These are phyloP conservation scores for Hypoxylon crocopeplum DNA, from an alignment of 495 filamentous ascomycete genomes.

Conservation along the genomic window DNA sequence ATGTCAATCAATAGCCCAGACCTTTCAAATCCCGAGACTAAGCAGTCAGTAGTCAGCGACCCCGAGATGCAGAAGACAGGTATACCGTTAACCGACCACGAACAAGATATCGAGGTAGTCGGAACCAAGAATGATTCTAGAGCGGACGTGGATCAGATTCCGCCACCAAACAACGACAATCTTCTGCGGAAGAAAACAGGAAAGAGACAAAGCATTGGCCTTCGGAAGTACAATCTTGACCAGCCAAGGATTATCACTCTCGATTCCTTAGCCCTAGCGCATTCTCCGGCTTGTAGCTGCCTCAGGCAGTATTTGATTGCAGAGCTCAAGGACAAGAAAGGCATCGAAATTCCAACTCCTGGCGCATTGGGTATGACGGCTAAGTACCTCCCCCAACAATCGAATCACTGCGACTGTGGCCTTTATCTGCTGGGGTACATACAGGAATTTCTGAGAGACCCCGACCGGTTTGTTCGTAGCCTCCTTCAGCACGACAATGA, in stretches of 20 bases:
- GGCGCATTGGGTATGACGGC: constrained; percentile 70
- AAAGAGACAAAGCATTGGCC: constrained; percentile 32
- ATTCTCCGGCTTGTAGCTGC: constrained; percentile 64
- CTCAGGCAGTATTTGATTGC: constrained; percentile 78
- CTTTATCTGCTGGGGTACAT: constrained; percentile 84
- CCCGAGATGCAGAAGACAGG: constrained; percentile 11
- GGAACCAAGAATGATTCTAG: constrained; percentile 8
- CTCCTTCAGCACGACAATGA: constrained; percentile 40
- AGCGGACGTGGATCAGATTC: constrained; percentile 13
- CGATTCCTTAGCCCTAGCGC: constrained; percentile 76
- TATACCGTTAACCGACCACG: not conserved
- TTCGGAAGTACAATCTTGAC: constrained; percentile 46
- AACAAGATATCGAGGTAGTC: constrained; percentile 15
- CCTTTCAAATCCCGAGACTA: constrained; percentile 12
- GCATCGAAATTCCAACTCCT: constrained; percentile 59
- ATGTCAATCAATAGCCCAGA: constrained; percentile 37
- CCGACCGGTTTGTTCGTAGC: constrained; percentile 62
- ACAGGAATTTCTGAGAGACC: constrained; percentile 75
- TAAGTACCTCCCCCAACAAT: constrained; percentile 74
- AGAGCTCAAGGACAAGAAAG: constrained; percentile 75
- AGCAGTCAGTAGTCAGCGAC: constrained; percentile 14
- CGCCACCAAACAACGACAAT: constrained; percentile 5
- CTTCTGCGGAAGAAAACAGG: constrained; percentile 23
- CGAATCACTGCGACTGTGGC: constrained; percentile 89
- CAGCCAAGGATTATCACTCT: constrained; percentile 81